Evolutionary conservation across 352 stramenopile species (phyloP), one percentile per base, ranked within the genome.

Genomic region (Proteromonas lacertae): DNA sequence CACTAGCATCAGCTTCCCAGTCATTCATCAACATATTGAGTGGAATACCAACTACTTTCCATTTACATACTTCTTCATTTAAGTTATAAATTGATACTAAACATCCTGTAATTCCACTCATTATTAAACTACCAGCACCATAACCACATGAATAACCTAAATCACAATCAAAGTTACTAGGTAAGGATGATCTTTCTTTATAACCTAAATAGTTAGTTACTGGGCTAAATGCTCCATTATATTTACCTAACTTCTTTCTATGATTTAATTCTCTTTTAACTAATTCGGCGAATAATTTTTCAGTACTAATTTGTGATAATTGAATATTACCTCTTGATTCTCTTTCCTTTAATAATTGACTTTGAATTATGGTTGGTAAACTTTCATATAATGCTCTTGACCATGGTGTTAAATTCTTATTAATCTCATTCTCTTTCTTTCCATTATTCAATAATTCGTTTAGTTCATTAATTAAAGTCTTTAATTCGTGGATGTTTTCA

Each of bases 301-400:
- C 53, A 20, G 53, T 61, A 37, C 61, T 48, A 32, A 62, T 53
- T 40, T 60, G 52, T 16, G 50, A 57, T n/a, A 60, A 46, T 47
- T 57, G 50, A 14, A 59, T 38, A 14, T 42, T 47, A 16, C 48
- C 48, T 19, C 46, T 29, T 1, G 30, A 38, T 2, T 49, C 23
- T 16, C 46, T 43, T 16, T 53, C 19, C 20, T 49, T 21, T 13
- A 38, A 37, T 24, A 51, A 30, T 28, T 51, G 45, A 18, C 35
- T 25, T 21, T 42, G 36, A 20, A 51, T 36, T 6, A 26, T 30
- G 12, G 25, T 23, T 9, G 45, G 45, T 10, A 51, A 31, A 21
- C 32, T 41, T 17, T 39, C 32, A 26, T 48, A 37, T 12, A 50
- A 29, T n/a, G 35, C 42, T 25, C 40, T 24, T 9, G 40, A 50